A percentile compares a stretch with the other conserved stretches of the same genome.
Evolutionary conservation across 176 grass and related monocot species (phyloP).

Genomic region (Musa acuminata): DNA sequence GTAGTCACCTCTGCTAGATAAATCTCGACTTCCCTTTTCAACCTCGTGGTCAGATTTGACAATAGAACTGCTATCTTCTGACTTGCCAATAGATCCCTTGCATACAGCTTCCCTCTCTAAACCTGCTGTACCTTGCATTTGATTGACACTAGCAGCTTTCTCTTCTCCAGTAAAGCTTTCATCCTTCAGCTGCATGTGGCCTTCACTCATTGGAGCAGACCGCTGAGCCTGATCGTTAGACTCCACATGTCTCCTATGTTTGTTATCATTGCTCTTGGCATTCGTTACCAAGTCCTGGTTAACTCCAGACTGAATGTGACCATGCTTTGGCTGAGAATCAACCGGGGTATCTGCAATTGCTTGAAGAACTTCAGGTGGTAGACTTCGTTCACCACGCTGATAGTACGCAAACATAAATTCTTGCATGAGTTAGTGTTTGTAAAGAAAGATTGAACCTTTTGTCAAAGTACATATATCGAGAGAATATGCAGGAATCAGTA

Average conservation of each 20-base stretch:
- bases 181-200: slow-evolving; percentile 43
- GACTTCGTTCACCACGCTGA: slow-evolving; percentile 74
- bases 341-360: slow-evolving; percentile 41
- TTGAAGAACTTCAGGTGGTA: slow-evolving; percentile 82
- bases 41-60: slow-evolving; percentile 72
- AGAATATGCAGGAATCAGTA: too few species aligned
- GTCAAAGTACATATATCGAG: neutral
- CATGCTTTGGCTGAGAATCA: slow-evolving; percentile 37
- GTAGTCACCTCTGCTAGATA: slow-evolving; percentile 40
- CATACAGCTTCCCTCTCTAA: slow-evolving; percentile 46
- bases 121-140: slow-evolving; percentile 33
- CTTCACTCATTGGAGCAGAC: slow-evolving; percentile 28
- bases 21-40: slow-evolving; percentile 46
- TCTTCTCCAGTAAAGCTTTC: slow-evolving; percentile 46
- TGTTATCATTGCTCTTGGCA: slow-evolving; percentile 24
- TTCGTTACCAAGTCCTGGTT: slow-evolving; percentile 20
- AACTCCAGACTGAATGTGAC: slow-evolving; percentile 17
- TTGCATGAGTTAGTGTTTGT: neutral
- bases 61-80: slow-evolving; percentile 37
- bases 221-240: slow-evolving; percentile 31
- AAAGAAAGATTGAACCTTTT: slow-evolving; percentile 6
- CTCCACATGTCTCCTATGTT: slow-evolving; percentile 35
- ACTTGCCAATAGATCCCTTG: slow-evolving; percentile 34
- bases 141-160: slow-evolving; percentile 30
- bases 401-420: neutral